Percentiles rank a stretch among this genome's conserved stretches.
Conservation (phyloP, 139 green algal genomes). For the Tetratostichococcus sp. region DNA sequence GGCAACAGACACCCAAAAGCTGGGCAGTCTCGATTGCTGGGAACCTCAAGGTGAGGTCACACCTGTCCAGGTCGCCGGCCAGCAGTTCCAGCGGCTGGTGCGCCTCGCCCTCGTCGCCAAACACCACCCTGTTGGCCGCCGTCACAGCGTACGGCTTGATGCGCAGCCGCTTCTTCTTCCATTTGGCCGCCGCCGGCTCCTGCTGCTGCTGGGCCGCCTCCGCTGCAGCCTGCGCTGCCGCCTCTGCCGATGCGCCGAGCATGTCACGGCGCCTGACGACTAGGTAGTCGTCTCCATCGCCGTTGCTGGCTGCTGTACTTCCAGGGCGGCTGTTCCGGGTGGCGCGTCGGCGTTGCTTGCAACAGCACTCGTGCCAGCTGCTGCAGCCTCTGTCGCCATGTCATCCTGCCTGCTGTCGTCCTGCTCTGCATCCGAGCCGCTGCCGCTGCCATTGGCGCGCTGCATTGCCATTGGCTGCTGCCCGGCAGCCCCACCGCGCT, state of each 20-base stretch:
- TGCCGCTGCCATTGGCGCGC: constrained; percentile 3
- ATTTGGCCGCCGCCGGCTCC: no score
- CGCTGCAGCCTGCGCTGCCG: constrained; percentile 4
- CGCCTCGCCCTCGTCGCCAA: constrained; percentile 66
- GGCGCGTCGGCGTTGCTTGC: neutral
- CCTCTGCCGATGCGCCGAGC: constrained; percentile 27
- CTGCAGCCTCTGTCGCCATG: neutral
- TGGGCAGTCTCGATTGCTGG: no score
- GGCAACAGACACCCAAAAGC: neutral
- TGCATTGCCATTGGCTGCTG: neutral
- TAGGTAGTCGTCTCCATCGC: constrained; percentile 43
- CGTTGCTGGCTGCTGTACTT: neutral
- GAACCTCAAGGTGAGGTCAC: no score
- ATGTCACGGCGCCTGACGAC: constrained; percentile 40
- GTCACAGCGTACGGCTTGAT: constrained; percentile 42
- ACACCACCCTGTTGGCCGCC: constrained; percentile 49
- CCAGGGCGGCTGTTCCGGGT: neutral
- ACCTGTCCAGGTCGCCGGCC: constrained; percentile 21
- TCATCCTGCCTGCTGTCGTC: neutral
- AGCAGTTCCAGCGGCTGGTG: constrained; percentile 61
- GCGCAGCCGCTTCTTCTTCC: constrained; percentile 68
- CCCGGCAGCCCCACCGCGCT: constrained; percentile 11
- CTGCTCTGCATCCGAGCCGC: constrained; percentile 11
- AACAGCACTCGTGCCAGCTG: neutral
- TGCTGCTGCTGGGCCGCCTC: no score